Base-by-base conservation (phyloP, 805 yeast genomes). In the Candida dajiaensis region DNA sequence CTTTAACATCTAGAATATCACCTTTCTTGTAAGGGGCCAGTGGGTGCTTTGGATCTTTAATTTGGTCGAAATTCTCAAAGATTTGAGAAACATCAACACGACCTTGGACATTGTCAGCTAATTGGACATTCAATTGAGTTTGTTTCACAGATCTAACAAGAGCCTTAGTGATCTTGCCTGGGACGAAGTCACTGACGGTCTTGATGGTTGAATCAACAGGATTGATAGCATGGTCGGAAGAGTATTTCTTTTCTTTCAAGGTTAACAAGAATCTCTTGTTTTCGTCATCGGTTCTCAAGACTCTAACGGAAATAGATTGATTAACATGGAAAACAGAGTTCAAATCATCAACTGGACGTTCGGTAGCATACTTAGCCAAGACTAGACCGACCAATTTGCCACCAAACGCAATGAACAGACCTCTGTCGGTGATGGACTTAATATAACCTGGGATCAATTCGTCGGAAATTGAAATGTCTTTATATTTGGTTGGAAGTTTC, bases 381-480 rank as follows among this genome's bases (percentile, higher is more conserved):
- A 89, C 85, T 52, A 92, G 73, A 44, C 97, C 98, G 28, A 88
- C 86, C 52, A 92, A 76, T 45, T 76, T 78, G 52, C 85, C 84
- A 47, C 83, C 88, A 65, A 92, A 92, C 0, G 83, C 77, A 48
- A 92, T 85, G 62, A 92, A 92, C 12, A 89, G 71, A 53, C 98
- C 98, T 61, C 75, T 74, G 40, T 74, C 75, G n/a, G 95, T 86
- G 18, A 84, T 78, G 18, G 89, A 82, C 54, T 80, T 84, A 36
- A 92, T 79, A 62, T 73, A 90, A 38, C 98, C 99, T 47, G 77
- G 74, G 44, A 87, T 65, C 25, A 69, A 57, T 21, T 68, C 68
- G 39, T 69, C 68, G 10, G 78, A 75, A 13, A 72, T 67, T 35
- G 66, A 58, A 41, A 89, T 70, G 37, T 86, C 95, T 16, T 72